Evolutionary conservation across 2,329 filamentous ascomycete genomes (phyloP).

Genomic region (Penicillium sp.): DNA sequence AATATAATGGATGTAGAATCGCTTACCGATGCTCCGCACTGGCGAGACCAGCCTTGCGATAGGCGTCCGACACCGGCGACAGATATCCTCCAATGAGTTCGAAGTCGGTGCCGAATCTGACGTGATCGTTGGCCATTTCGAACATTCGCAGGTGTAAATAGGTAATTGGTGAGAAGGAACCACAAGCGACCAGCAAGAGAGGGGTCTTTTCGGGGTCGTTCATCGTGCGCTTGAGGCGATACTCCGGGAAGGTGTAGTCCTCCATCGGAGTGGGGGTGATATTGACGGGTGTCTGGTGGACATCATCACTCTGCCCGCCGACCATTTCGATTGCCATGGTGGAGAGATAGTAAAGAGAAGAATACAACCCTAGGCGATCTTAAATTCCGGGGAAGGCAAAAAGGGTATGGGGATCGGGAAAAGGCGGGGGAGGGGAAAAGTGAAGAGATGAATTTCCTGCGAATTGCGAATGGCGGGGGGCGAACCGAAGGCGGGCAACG

Average conservation of each 20-base stretch:
- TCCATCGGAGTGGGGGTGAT: slow-evolving; percentile 34
- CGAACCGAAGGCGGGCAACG: slow-evolving; percentile 15
- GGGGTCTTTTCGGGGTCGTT: slow-evolving; percentile 48
- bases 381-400: background rate
- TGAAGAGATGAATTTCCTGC: slow-evolving; percentile 2
- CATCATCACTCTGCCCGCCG: slow-evolving; percentile 29
- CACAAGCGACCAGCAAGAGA: slow-evolving; percentile 49
- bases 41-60: slow-evolving; percentile 78
- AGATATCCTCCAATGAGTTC: slow-evolving; percentile 85
- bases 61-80: slow-evolving; percentile 70
- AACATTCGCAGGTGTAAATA: slow-evolving; percentile 74
- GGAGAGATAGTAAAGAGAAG: background rate
- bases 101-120: slow-evolving; percentile 70
- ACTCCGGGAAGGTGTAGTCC: slow-evolving; percentile 46
- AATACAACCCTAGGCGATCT: background rate
- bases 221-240: slow-evolving; percentile 48
- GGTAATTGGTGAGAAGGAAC: slow-evolving; percentile 63
- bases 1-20: background rate
- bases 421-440: slow-evolving; percentile 9
- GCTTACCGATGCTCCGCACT: slow-evolving; percentile 64
- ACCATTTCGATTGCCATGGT: slow-evolving; percentile 32
- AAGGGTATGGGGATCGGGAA: background rate
- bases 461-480: slow-evolving; percentile 12
- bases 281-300: slow-evolving; percentile 23
- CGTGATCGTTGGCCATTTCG: slow-evolving; percentile 79